These are phyloP conservation scores for Cylindrotheca fusiformis DNA, from an alignment of 108 stramenopile species.

Conservation along the genomic window DNA sequence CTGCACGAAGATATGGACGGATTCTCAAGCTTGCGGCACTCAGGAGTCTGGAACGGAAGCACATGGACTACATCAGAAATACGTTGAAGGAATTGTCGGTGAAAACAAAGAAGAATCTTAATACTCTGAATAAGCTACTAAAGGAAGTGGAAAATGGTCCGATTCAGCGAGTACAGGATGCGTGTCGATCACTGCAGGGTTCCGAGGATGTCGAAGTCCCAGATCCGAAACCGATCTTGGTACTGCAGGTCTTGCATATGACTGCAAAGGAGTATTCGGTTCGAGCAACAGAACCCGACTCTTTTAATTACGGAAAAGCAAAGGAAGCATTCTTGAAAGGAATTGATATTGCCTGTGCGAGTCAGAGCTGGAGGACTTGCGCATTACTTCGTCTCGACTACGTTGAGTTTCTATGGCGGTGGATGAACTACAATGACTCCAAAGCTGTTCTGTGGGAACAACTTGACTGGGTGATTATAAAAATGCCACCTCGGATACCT, in stretches of 20 bases:
- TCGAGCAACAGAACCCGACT: slow-evolving; percentile 3
- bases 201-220: slow-evolving; percentile 9
- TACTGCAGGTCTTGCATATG: slow-evolving; percentile 13
- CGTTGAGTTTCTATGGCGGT: slow-evolving; percentile 1
- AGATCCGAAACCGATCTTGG: slow-evolving; percentile 10
- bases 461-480: background rate
- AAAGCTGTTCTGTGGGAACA: slow-evolving; percentile 7
- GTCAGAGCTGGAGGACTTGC: slow-evolving; percentile 1
- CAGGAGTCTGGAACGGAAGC: slow-evolving; percentile 35
- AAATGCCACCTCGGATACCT: background rate
- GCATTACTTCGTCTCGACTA: slow-evolving; percentile 4
- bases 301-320: background rate
- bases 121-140: background rate
- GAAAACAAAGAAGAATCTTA: slow-evolving; percentile 5
- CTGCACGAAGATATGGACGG: slow-evolving; percentile 40
- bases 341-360: slow-evolving; percentile 17
- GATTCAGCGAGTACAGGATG: slow-evolving; percentile 36
- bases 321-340: slow-evolving; percentile 8
- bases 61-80: slow-evolving; percentile 11
- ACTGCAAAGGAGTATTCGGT: slow-evolving; percentile 10
- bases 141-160: slow-evolving; percentile 13
- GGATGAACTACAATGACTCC: background rate
- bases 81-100: slow-evolving; percentile 1
- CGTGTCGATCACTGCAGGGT: slow-evolving; percentile 21
- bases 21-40: slow-evolving; percentile 23